phyloP scores from a whole-genome alignment of 2,329 filamentous ascomycete species.

The Shiraia sp. region DNA sequence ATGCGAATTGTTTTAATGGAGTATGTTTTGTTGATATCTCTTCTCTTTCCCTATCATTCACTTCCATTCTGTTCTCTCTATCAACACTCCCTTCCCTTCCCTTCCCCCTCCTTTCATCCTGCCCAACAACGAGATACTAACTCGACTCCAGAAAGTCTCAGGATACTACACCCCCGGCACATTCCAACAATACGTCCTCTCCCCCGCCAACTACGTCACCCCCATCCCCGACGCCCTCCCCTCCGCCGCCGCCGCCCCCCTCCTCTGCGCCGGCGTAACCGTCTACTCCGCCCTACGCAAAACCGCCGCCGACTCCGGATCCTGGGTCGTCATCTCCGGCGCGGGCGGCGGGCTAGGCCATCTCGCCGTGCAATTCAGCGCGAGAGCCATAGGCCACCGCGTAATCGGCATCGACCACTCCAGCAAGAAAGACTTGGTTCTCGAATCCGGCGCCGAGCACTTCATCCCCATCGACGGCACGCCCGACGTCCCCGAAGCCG shows the following conservation, averaged over 20 bases:
- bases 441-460: conserved; percentile 65
- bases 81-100: too few species aligned
- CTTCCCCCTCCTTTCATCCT: not conserved
- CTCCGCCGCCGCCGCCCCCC: conserved; percentile 64
- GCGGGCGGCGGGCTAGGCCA: conserved; percentile 69
- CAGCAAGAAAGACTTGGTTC: conserved; percentile 65
- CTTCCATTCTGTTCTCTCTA: too few species aligned
- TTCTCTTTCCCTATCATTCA: too few species aligned
- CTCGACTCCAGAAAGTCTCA: conserved; percentile 51
- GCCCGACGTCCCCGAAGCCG: conserved; percentile 55
- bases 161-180: conserved; percentile 72
- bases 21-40: too few species aligned
- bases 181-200: conserved; percentile 71
- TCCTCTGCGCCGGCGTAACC: conserved; percentile 70
- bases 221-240: conserved; percentile 66
- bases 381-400: conserved; percentile 63
- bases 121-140: not conserved
- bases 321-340: conserved; percentile 61
- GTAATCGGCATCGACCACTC: conserved; percentile 69
- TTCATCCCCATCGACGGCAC: conserved; percentile 66
- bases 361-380: conserved; percentile 64
- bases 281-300: conserved; percentile 69
- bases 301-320: conserved; percentile 60
- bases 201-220: conserved; percentile 69
- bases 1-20: conserved; percentile 37